A percentile compares a stretch with the other conserved stretches of the same genome.
phyloP scores from a whole-genome alignment of 495 filamentous ascomycete species.

The Cudoniella acicularis region DNA sequence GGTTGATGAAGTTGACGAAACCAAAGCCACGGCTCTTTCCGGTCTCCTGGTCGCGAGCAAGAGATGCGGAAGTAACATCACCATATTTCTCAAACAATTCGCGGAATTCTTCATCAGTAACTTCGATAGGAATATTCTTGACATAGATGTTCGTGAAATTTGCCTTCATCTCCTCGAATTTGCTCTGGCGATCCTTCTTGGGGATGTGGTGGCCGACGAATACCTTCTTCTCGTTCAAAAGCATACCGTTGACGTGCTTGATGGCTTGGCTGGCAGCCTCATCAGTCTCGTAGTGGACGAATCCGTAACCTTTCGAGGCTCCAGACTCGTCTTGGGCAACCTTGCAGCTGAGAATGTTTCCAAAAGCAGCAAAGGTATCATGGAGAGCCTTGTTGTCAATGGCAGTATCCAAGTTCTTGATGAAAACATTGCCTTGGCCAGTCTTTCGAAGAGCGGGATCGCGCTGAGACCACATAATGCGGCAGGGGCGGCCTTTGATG shows the following conservation, averaged over 20 bases:
- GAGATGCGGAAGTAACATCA: slow-evolving; percentile 91
- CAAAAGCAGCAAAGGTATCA: slow-evolving; percentile 98
- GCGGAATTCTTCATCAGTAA: slow-evolving; percentile 91
- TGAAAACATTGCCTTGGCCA: slow-evolving; percentile 99
- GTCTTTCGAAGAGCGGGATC: slow-evolving; percentile 99
- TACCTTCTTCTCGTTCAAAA: slow-evolving; percentile 99
- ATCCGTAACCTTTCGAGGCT: slow-evolving; percentile 97
- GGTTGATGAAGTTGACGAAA: slow-evolving; percentile 94
- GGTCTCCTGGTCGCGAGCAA: slow-evolving; percentile 77
- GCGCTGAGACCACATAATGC: slow-evolving; percentile 99
- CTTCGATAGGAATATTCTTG: slow-evolving; percentile 92
- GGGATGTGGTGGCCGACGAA: slow-evolving; percentile 99
- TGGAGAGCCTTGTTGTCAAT: slow-evolving; percentile 99
- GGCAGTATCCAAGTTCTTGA: slow-evolving; percentile 98
- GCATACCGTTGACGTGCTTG: slow-evolving; percentile 99
- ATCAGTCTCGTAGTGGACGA: slow-evolving; percentile 99
- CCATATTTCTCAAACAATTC: slow-evolving; percentile 86
- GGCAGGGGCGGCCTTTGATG: slow-evolving; percentile 98
- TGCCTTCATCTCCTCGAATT: slow-evolving; percentile 99
- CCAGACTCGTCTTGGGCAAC: slow-evolving; percentile 95
- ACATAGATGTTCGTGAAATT: slow-evolving; percentile 99
- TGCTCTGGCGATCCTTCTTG: slow-evolving; percentile 99
- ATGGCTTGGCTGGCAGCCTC: slow-evolving; percentile 96
- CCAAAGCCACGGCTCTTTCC: slow-evolving; percentile 97
- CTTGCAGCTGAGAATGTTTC: slow-evolving; percentile 99